phyloP scores from a whole-genome alignment of 352 stramenopile species.

The Phytopythium chamaehyphon region DNA sequence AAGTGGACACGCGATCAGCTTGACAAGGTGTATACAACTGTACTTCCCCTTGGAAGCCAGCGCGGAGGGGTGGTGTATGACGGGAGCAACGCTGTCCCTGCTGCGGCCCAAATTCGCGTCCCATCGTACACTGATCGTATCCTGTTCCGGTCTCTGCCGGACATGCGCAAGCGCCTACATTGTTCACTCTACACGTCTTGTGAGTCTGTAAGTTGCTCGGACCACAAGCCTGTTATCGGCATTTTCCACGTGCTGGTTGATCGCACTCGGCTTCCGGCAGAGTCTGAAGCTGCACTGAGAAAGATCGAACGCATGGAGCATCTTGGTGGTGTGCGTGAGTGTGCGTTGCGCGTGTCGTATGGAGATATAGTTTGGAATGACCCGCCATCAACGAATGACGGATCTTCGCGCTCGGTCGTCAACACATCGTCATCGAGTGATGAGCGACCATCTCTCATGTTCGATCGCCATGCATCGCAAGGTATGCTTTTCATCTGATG shows the following conservation, averaged over 20 bases:
- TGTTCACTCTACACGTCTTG: conserved; percentile 70
- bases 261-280: conserved; percentile 43
- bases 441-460: conserved; percentile 20
- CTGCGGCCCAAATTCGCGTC: conserved; percentile 30
- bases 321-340: conserved; percentile 54
- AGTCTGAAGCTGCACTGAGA: conserved; percentile 36
- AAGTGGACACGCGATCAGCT: conserved; percentile 20
- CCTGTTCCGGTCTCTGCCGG: conserved; percentile 71
- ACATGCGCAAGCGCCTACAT: conserved; percentile 57
- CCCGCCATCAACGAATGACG: conserved; percentile 7
- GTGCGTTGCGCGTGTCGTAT: conserved; percentile 50
- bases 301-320: conserved; percentile 60
- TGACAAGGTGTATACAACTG: conserved; percentile 52
- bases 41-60: conserved; percentile 35
- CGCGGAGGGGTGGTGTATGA: conserved; percentile 1
- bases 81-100: not conserved
- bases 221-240: conserved; percentile 82
- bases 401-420: conserved; percentile 2
- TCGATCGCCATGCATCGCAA: conserved; percentile 32
- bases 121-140: conserved; percentile 91
- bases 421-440: conserved; percentile 15
- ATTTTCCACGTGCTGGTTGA: conserved; percentile 71
- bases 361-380: conserved; percentile 46
- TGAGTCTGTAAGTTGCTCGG: conserved; percentile 68
- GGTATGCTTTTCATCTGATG: not conserved